Conservation (phyloP, 2,329 filamentous ascomycete genomes). For the Monilinia fructicola region DNA sequence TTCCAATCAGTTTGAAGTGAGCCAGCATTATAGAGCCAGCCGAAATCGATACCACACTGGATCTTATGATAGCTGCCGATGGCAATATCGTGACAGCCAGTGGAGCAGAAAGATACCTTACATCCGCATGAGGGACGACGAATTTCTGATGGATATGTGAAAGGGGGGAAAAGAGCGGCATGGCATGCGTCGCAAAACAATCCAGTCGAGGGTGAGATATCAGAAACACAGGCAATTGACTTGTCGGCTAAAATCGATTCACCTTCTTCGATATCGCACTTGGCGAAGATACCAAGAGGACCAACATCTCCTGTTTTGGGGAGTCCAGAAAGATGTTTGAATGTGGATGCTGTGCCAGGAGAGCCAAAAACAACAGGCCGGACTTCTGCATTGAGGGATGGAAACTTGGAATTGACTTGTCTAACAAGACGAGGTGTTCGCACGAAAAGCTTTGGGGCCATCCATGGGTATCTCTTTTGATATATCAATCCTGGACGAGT, state of each 20-base stretch:
- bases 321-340: neutral
- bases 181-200: conserved; percentile 37
- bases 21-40: conserved; percentile 30
- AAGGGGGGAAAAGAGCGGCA: conserved; percentile 27
- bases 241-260: conserved; percentile 35
- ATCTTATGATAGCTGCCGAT: conserved; percentile 32
- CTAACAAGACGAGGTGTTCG: conserved; percentile 29
- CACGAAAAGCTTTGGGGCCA: conserved; percentile 29
- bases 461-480: conserved; percentile 37
- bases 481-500: conserved; percentile 30
- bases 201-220: conserved; percentile 25
- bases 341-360: neutral
- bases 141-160: conserved; percentile 12
- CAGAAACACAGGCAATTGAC: conserved; percentile 26
- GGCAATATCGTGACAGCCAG: conserved; percentile 29
- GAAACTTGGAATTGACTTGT: conserved; percentile 29
- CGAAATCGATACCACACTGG: conserved; percentile 33
- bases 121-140: conserved; percentile 30
- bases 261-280: conserved; percentile 30
- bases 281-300: conserved; percentile 36
- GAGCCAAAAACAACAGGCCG: conserved; percentile 28
- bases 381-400: conserved; percentile 23
- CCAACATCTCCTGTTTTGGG: conserved; percentile 31
- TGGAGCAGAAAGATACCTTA: conserved; percentile 33
- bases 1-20: conserved; percentile 25